phyloP scores from a whole-genome alignment of 345 rosid species.

The Bruguiera sexangula region DNA sequence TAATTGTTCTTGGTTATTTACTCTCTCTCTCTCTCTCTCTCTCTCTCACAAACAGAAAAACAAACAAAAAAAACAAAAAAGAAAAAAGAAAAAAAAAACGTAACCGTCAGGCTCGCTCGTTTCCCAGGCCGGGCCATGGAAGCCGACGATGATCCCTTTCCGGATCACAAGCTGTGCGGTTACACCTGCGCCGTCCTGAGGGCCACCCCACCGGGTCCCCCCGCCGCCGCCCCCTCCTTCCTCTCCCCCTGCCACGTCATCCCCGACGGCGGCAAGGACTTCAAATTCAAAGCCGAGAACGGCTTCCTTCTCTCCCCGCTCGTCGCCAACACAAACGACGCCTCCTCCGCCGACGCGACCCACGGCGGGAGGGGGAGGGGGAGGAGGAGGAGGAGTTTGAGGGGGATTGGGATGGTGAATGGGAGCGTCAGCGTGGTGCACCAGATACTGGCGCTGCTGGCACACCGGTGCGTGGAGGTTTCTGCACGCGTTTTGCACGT shows the following conservation, averaged over 20 bases:
- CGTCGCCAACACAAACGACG: neutral
- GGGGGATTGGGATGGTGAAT: conserved; percentile 57
- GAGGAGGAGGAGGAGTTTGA: conserved; percentile 20
- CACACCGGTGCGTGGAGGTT: conserved; percentile 53
- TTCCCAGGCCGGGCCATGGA: neutral
- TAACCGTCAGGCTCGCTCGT: too few relatives aligned
- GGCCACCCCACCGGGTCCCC: conserved; percentile 18
- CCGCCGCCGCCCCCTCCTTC: conserved; percentile 17
- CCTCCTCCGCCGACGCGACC: neutral
- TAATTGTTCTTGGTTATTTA: too few relatives aligned
- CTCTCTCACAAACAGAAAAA: too few relatives aligned
- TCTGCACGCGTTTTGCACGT: conserved; percentile 40
- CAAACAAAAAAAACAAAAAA: too few relatives aligned
- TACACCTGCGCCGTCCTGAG: conserved; percentile 58
- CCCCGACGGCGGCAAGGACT: conserved; percentile 28
- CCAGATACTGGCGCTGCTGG: conserved; percentile 57
- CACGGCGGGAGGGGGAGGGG: neutral
- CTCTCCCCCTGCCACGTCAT: conserved; percentile 47
- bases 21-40: too few relatives aligned
- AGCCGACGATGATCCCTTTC: neutral
- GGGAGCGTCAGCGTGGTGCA: conserved; percentile 77
- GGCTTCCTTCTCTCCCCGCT: conserved; percentile 39
- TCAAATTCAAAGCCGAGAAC: conserved; percentile 44
- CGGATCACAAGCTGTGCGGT: conserved; percentile 69
- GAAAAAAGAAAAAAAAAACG: too few relatives aligned